Evolutionary conservation across 179 eudicot genomes (phyloP).

Genomic region (Corrigiola litoralis): DNA sequence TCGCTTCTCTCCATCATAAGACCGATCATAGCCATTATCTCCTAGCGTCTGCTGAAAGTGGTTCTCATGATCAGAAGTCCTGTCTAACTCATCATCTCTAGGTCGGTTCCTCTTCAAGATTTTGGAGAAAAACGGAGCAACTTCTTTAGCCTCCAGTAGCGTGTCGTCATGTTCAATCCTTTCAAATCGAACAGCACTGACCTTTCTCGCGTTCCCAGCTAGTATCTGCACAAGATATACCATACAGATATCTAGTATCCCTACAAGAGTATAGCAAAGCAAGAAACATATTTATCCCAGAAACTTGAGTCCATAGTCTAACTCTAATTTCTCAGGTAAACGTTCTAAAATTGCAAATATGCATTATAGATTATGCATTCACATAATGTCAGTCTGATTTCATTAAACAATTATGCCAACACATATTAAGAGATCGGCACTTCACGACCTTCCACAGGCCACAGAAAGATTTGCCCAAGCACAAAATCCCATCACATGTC

Average conservation of each 20-base stretch:
- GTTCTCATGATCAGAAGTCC: slow-evolving; percentile 17
- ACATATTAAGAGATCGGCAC: no score
- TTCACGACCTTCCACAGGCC: background rate
- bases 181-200: slow-evolving; percentile 41
- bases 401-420: no score
- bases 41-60: slow-evolving; percentile 9
- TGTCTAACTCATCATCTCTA: slow-evolving; percentile 16
- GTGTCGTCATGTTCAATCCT: slow-evolving; percentile 26
- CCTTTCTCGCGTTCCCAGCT: slow-evolving; percentile 50
- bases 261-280: background rate
- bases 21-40: slow-evolving; percentile 6
- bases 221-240: slow-evolving; percentile 33
- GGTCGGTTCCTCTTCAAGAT: slow-evolving; percentile 28
- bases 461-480: no score
- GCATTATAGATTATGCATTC: no score
- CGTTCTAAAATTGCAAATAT: no score
- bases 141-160: slow-evolving; percentile 25
- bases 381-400: no score
- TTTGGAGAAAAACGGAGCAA: slow-evolving; percentile 24
- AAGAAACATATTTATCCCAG: background rate
- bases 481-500: no score
- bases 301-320: no score
- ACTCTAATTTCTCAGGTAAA: no score
- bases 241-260: background rate
- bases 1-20: slow-evolving; percentile 9